Conservation (phyloP, 108 stramenopile species). For the Pseudonitzschia delicatissima region DNA sequence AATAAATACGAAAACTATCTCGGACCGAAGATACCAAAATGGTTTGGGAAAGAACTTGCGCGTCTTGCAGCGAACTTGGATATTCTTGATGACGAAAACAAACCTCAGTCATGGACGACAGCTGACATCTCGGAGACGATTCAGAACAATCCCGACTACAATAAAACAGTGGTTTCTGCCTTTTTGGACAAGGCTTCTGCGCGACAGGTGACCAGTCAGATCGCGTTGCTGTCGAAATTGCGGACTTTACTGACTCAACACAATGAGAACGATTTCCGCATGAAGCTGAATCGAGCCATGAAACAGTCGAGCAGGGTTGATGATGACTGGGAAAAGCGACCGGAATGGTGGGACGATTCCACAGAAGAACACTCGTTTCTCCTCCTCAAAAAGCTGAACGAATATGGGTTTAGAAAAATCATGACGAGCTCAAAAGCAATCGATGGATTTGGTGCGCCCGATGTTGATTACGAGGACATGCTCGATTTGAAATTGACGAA, state of each 20-base stretch:
- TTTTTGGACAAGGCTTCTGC: constrained; percentile 62
- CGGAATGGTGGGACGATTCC: constrained; percentile 70
- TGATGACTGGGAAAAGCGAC: constrained; percentile 62
- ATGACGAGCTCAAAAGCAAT: neutral
- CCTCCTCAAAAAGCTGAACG: constrained; percentile 20
- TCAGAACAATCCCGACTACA: constrained; percentile 38
- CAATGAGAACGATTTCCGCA: constrained; percentile 29
- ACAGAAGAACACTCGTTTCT: constrained; percentile 23
- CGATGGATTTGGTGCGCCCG: constrained; percentile 18
- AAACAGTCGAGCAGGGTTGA: constrained; percentile 37
- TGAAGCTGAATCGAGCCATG: constrained; percentile 40
- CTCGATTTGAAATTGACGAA: constrained; percentile 37
- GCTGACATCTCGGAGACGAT: constrained; percentile 43
- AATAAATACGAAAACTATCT: constrained; percentile 56
- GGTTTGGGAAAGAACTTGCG: constrained; percentile 58
- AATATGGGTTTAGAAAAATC: constrained; percentile 30
- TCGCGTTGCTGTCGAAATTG: constrained; percentile 62
- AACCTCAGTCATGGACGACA: constrained; percentile 35
- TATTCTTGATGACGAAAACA: constrained; percentile 50
- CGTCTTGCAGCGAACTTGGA: constrained; percentile 38
- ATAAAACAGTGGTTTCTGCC: constrained; percentile 36
- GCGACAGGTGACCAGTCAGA: constrained; percentile 59
- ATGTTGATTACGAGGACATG: constrained; percentile 10
- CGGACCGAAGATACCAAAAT: constrained; percentile 59
- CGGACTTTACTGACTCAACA: constrained; percentile 57